phyloP scores from a whole-genome alignment of 108 stramenopile genomes.

The Cyclotella atomus region DNA sequence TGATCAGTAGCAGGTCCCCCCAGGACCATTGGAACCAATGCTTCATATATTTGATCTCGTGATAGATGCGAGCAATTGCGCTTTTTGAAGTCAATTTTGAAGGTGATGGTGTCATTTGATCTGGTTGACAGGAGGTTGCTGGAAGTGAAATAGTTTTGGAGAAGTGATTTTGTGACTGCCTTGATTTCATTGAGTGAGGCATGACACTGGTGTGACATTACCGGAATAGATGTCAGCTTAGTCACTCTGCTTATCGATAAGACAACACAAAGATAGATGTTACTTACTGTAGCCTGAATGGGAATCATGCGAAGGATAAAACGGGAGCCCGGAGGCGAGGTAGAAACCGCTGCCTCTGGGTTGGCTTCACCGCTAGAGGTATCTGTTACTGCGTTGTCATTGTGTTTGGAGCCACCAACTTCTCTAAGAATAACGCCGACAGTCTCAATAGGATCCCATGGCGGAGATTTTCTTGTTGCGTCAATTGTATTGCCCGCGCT shows the following conservation, averaged over 20 bases:
- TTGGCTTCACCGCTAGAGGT: not conserved
- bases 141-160: conserved; percentile 45
- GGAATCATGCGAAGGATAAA: conserved; percentile 86
- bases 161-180: conserved; percentile 44
- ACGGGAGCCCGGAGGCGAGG: conserved; percentile 56
- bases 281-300: conserved; percentile 70
- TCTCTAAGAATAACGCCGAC: conserved; percentile 61
- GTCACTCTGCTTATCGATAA: not conserved
- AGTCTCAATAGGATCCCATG: conserved; percentile 76
- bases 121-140: not conserved
- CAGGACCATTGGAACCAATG: conserved; percentile 43
- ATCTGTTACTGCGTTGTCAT: conserved; percentile 16
- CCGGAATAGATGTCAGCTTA: not conserved
- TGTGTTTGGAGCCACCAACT: conserved; percentile 1
- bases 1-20: conserved; percentile 6
- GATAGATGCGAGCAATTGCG: conserved; percentile 60
- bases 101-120: conserved; percentile 23
- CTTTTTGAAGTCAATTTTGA: conserved; percentile 70
- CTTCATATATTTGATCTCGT: conserved; percentile 56
- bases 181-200: conserved; percentile 74
- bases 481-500: not conserved
- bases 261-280: not conserved
- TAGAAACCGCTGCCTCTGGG: conserved; percentile 1
- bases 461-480: not conserved
- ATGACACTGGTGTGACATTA: conserved; percentile 48